A percentile compares a stretch with the other conserved stretches of the same genome.
Conservation (phyloP, 2,329 filamentous ascomycete species). For the Talaromyces islandicus region DNA sequence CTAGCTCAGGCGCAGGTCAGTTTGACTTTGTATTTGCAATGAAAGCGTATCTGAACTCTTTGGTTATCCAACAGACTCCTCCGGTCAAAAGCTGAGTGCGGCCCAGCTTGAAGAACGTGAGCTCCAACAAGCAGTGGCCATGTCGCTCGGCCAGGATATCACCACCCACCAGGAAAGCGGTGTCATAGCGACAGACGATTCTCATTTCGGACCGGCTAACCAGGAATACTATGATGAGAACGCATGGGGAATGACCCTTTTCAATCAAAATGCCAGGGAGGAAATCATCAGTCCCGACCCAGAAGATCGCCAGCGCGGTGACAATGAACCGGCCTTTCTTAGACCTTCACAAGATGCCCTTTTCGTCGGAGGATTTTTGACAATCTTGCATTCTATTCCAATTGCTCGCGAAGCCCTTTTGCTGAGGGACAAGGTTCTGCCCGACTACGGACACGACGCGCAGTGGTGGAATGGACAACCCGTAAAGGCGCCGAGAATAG, state of each 20-base stretch:
- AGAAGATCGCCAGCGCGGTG: constrained; percentile 41
- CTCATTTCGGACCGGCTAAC: constrained; percentile 51
- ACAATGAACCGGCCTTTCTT: constrained; percentile 51
- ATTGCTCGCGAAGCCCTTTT: constrained; percentile 53
- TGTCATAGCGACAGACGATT: constrained; percentile 34
- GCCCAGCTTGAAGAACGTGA: constrained; percentile 41
- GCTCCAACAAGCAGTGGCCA: constrained; percentile 41
- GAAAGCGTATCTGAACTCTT: constrained; percentile 13
- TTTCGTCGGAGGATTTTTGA: constrained; percentile 53
- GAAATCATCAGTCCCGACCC: constrained; percentile 51
- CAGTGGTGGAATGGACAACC: constrained; percentile 59
- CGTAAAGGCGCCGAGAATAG: constrained; percentile 45
- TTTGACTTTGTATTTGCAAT: not conserved
- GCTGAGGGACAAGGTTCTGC: constrained; percentile 37
- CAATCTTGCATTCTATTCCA: constrained; percentile 58
- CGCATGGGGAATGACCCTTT: constrained; percentile 52
- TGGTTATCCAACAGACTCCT: constrained; percentile 13
- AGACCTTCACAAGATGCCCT: constrained; percentile 49
- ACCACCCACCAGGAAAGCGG: constrained; percentile 51
- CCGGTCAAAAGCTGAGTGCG: constrained; percentile 28
- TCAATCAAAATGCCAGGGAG: constrained; percentile 44
- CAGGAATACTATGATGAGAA: constrained; percentile 48
- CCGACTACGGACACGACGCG: constrained; percentile 49
- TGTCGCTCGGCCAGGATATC: constrained; percentile 38
- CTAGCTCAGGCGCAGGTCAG: constrained; percentile 20